phyloP scores from a whole-genome alignment of 352 stramenopile species.

The Phytophthora idaei region DNA sequence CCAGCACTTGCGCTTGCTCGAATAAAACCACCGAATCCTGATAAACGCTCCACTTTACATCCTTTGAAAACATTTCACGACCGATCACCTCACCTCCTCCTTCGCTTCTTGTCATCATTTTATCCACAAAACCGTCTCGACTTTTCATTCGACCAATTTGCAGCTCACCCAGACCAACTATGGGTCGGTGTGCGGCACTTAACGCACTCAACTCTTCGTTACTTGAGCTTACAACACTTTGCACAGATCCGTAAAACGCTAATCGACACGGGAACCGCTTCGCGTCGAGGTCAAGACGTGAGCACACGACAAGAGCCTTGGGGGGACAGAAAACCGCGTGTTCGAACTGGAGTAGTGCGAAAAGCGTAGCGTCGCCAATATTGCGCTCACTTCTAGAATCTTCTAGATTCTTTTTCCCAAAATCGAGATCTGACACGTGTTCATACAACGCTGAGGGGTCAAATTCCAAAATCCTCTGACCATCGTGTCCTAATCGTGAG shows the following conservation, averaged over 20 bases:
- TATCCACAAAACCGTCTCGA: slow-evolving; percentile 67
- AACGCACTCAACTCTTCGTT: slow-evolving; percentile 17
- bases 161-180: slow-evolving; percentile 39
- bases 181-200: slow-evolving; percentile 12
- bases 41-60: slow-evolving; percentile 77
- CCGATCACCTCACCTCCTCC: slow-evolving; percentile 49
- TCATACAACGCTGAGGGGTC: slow-evolving; percentile 48
- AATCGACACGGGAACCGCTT: slow-evolving; percentile 71
- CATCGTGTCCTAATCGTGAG: slow-evolving; percentile 23
- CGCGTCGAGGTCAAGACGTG: slow-evolving; percentile 69
- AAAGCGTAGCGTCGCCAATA: slow-evolving; percentile 22
- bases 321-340: slow-evolving; percentile 62
- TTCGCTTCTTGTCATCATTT: slow-evolving; percentile 29
- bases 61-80: slow-evolving; percentile 80
- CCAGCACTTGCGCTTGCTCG: slow-evolving; percentile 37
- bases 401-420: not conserved
- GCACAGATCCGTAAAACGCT: slow-evolving; percentile 69
- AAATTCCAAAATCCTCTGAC: slow-evolving; percentile 32
- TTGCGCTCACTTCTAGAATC: not conserved
- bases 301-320: slow-evolving; percentile 67
- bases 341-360: slow-evolving; percentile 78
- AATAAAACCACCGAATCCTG: slow-evolving; percentile 55
- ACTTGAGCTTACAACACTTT: slow-evolving; percentile 40
- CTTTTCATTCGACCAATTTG: slow-evolving; percentile 71
- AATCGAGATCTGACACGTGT: slow-evolving; percentile 45